Percentiles rank a stretch among this genome's conserved stretches.
These are phyloP conservation scores for Aspergillus sp. DNA, from an alignment of 2,329 filamentous ascomycete genomes.

Conservation along the genomic window DNA sequence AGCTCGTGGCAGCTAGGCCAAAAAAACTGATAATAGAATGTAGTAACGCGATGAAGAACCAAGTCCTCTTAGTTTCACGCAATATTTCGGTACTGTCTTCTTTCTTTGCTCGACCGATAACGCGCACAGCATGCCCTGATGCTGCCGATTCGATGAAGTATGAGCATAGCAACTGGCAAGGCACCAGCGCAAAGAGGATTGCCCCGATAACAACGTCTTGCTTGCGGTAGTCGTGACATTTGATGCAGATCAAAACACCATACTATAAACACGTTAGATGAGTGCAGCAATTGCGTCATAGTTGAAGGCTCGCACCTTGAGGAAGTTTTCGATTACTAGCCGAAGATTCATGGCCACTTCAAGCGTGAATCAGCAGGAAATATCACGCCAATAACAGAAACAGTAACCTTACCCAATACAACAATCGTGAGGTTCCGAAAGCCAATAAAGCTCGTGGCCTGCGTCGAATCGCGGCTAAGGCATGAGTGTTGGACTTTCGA, in stretches of 20 bases:
- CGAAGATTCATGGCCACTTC: constrained; percentile 88
- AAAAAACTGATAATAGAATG: constrained; percentile 83
- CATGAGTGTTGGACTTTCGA: constrained; percentile 70
- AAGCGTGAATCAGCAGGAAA: neutral
- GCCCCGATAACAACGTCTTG: constrained; percentile 75
- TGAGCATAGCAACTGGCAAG: constrained; percentile 85
- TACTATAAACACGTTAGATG: constrained; percentile 59
- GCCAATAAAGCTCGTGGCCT: constrained; percentile 80
- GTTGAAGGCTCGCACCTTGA: constrained; percentile 65
- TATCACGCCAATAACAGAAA: neutral
- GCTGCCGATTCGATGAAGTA: constrained; percentile 86
- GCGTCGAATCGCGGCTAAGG: constrained; percentile 77
- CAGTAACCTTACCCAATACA: constrained; percentile 66
- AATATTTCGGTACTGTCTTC: constrained; percentile 52
- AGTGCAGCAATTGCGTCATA: neutral
- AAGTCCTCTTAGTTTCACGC: constrained; percentile 68
- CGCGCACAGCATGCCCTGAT: constrained; percentile 72
- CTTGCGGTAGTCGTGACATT: constrained; percentile 81
- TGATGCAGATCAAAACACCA: constrained; percentile 88
- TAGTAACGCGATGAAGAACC: constrained; percentile 75
- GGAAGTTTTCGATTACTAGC: constrained; percentile 93
- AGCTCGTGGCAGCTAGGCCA: constrained; percentile 76
- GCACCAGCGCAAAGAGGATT: constrained; percentile 80
- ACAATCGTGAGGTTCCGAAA: constrained; percentile 97
- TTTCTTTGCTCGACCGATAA: constrained; percentile 59